Evolutionary conservation across 2,329 filamentous ascomycete genomes (phyloP), one percentile per base, ranked within the genome.

Genomic region (Cucurbitaria berberidis): DNA sequence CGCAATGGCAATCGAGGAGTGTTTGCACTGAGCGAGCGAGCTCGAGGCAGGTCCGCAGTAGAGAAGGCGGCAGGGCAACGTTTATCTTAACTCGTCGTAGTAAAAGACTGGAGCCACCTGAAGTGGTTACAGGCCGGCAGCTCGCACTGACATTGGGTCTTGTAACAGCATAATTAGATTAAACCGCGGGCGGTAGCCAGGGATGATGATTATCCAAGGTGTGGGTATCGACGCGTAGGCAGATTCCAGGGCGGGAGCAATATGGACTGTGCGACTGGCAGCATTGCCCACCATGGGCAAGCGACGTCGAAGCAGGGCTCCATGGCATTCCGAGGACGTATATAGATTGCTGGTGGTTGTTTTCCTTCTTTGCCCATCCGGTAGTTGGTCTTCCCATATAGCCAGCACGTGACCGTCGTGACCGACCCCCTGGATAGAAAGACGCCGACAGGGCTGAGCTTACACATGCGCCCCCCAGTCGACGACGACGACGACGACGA

Each of bases 161-260:
- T 60, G 59, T 65, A 65, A 59, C 60, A 59, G 53, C 62, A 51
- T 57, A 57, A 59, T 57, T 56, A 53, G 56, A 63, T 60, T 57
- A 39, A 45, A 43, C 46, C 35, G 46, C 44, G 19, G n/a, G 39
- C 47, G 22, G 24, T 32, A 5, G 15, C 29, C 50, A 43, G 42
- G 50, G 44, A 45, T 56, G 47, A 48, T 35, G 30, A 47, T 54
- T 50, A 53, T 53, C 43, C 56, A 38, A 49, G 30, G 26, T 30
- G 41, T 52, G 46, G 48, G 43, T 38, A 34, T 40, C 39, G 34
- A 8, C 18, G n/a, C 34, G 34, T n/a, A 36, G 19, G 42, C 27
- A 26, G 48, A 46, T 48, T n/a, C 36, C 39, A 40, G 42, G 16
- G 40, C 53, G 48, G 53, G 53, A 46, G 27, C 21, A 35, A 41